Evolutionary conservation across 345 rosid genomes (phyloP), one percentile per base, ranked within the genome.

Genomic region (Raphanus raphanistrum): DNA sequence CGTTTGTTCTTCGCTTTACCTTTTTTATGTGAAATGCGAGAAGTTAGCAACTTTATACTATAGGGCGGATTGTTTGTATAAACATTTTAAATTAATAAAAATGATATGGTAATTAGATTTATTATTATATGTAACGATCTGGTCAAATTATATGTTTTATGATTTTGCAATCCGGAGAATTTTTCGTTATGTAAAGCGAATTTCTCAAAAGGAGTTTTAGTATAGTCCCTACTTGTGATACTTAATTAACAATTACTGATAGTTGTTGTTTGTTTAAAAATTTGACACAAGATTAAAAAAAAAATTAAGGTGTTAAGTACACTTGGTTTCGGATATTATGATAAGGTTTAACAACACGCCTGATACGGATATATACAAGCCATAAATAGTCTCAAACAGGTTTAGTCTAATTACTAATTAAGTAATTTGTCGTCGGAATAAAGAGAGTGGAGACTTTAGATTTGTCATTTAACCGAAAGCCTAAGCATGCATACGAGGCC

Each of bases 1-100:
- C 5, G 74, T 60, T 70, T 28, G 5, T 43, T 43, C 43, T 57
- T 29, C 55, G 3, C 61, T 82, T 43, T 26, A 1, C 36, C 21
- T 21, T 32, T 31, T 41, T 13, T 71, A 65, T 64, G 66, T 70
- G 59, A 71, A 15, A 64, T 65, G 72, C 72, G 62, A 66, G 1
- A 72, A 43, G 43, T 66, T 65, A 72, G 48, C 59, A 35, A 35
- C 61, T 69, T 21, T 21, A 21, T 21, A 21, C 21, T 21, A 21
- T 21, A 21, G 21, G 21, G 21, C 21, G 21, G 21, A 21, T 21
- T 21, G 28, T 63, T 70, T 65, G 52, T 77, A 74, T 36, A 70
- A 38, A 1, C 36, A 54, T 41, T 10, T 35, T 21, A 26, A 48
- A 13, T 3, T 17, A 29, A 32, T 16, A 15, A 15, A 33, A 58